Base-by-base conservation (phyloP, 2,329 filamentous ascomycete genomes). In the Alternaria triticina region DNA sequence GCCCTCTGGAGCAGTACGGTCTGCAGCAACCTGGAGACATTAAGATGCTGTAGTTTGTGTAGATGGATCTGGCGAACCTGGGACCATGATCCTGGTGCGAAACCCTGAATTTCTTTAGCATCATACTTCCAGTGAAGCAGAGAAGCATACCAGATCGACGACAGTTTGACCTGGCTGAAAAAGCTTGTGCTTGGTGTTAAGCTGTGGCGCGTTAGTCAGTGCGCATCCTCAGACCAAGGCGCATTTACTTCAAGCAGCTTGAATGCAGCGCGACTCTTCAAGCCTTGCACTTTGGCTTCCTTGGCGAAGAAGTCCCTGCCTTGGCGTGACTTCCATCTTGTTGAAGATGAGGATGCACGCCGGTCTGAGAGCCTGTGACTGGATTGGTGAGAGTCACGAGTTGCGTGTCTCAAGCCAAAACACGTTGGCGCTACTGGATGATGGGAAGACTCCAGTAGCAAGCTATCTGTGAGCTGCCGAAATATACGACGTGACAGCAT, bases 201-300 rank as follows among this genome's bases (percentile, higher is more conserved):
- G 92, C 91, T 94, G 66, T 6, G 22, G 13, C 15, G 23, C 30
- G 63, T 74, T 58, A 76, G 68, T 57, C 66, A 57, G n/a, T 54
- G 51, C 23, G 30, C 43, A 20, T 10, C 27, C 5, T 8, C 12
- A n/a, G 28, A 45, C 23, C 3, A n/a, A 57, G 30, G 33, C 43
- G 23, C 13, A 43, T 25, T 20, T 76, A 93, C 93, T 85, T 97
- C 92, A 17, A 97, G 81, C 10, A 99, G 84, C 80, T 99, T 99
- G 80, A 96, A 97, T 0, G 94, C 96, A 25, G 96, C 96, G 66
- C 96, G 89, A 73, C 93, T 96, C 81, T 95, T 97, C 61, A 97
- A 82, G 0, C 90, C 90, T 69, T 91, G 86, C 3, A 96, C 89
- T 74, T 89, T 91, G 49, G 96, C 94, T 71, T 91, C 88, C 59